Evolutionary conservation across 106 monocot species (phyloP), one percentile per base, ranked within the genome.

Genomic region (Dendrobium officinale): DNA sequence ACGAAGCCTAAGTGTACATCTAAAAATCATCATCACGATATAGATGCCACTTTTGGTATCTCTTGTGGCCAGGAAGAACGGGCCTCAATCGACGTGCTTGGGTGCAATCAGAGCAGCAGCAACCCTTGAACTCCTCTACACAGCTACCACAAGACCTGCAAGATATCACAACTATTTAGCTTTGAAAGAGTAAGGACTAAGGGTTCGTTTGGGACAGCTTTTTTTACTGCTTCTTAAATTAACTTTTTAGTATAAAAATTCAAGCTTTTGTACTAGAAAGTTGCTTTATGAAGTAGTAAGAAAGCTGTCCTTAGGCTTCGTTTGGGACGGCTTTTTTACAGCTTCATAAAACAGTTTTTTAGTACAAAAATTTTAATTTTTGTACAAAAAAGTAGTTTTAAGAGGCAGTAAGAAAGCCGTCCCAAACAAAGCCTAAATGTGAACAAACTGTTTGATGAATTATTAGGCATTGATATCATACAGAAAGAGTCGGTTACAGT

Each of bases 401-500:
- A 31, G 31, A 31, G 1, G 1, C 31, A 31, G 31, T 31, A 31
- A 31, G 31, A 31, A 31, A 31, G 31, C 31, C 31, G 31, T 31
- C 31, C 31, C 31, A 31, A 31, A 31, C 31, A 1, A 31, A 31
- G 31, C 31, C 31, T 31, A 37, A 37, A 37, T 55, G 26, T 27
- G 7, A 47, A 51, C 66, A 67, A 81, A 55, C 37, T 64, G 20
- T 16, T 33, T 44, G 6, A 7, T 43, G 4, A 13, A 42, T 13
- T 67, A 59, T 33, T 9, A 33, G n/a, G 61, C 9, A 77, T 29
- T 24, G 47, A 10, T 9, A 42, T 86, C 94, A 85, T 77, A 98
- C 98, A 98, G 72, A 83, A 91, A 94, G 61, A 98, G 94, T 10
- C 80, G 79, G 75, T 98, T 98, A 92, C 98, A 98, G 41, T 98